These are phyloP conservation scores for Mitragyna speciosa DNA, from an alignment of 257 asterid species.

Conservation along the genomic window DNA sequence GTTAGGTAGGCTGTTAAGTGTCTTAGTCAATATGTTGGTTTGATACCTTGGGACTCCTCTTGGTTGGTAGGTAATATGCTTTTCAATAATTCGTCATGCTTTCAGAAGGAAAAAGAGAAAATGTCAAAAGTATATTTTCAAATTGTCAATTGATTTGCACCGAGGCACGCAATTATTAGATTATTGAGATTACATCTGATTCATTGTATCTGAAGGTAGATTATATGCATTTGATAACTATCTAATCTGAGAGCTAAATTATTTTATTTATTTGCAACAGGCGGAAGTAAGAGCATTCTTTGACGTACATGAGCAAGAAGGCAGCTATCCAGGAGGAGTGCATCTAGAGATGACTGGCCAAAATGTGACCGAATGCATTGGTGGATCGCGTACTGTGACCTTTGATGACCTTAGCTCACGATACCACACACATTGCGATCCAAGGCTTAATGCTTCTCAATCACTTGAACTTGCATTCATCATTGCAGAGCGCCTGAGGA, in stretches of 20 bases:
- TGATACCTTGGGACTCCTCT: slow-evolving; percentile 15
- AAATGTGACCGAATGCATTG: slow-evolving; percentile 83
- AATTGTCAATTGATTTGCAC: not conserved
- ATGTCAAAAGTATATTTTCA: too few relatives aligned
- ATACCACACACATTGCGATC: slow-evolving; percentile 86
- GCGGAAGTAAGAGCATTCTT: slow-evolving; percentile 86
- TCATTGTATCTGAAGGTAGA: not conserved
- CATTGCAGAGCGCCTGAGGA: slow-evolving; percentile 74
- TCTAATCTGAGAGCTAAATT: not conserved
- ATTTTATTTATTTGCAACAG: slow-evolving; percentile 32
- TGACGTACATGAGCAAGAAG: slow-evolving; percentile 89
- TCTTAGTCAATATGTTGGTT: slow-evolving; percentile 36
- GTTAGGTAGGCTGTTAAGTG: slow-evolving; percentile 28
- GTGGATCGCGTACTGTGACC: slow-evolving; percentile 74
- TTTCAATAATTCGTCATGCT: not conserved
- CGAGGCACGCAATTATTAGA: not conserved
- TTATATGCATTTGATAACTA: too few relatives aligned
- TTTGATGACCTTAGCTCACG: slow-evolving; percentile 78
- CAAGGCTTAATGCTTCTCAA: slow-evolving; percentile 77
- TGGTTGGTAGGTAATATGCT: slow-evolving; percentile 24
- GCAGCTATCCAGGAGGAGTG: slow-evolving; percentile 80
- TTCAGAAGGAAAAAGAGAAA: not conserved
- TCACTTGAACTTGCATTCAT: slow-evolving; percentile 75
- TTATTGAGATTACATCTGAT: not conserved
- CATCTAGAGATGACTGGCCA: slow-evolving; percentile 91